These are phyloP conservation scores for Mortierella sp. DNA, from an alignment of 371 early-diverging fungal species.

Conservation along the genomic window DNA sequence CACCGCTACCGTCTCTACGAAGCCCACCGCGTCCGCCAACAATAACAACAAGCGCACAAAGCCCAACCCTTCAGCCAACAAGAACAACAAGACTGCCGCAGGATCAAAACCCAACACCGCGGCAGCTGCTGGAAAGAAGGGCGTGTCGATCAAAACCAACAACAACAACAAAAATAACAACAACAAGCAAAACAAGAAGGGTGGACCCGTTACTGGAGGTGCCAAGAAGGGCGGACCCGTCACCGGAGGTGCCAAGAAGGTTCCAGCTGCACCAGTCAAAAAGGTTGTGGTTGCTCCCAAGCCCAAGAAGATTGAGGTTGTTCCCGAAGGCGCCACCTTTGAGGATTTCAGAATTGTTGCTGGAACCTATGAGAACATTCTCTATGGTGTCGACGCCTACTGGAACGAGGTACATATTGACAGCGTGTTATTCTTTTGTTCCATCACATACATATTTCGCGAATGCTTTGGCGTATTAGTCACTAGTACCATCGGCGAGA, in stretches of 20 bases:
- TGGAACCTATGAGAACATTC: conserved; percentile 96
- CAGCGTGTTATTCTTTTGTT: background rate
- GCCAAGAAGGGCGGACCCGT: conserved; percentile 20
- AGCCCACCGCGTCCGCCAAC: conserved; percentile 10
- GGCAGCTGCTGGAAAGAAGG: conserved; percentile 15
- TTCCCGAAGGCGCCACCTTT: conserved; percentile 55
- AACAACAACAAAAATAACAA: background rate
- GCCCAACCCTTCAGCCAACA: background rate
- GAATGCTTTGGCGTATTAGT: too few species aligned
- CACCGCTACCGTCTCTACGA: conserved; percentile 17
- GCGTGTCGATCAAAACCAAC: background rate
- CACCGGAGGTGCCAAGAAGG: conserved; percentile 16
- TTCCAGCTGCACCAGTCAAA: conserved; percentile 19
- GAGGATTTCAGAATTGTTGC: conserved; percentile 82
- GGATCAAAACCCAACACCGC: conserved; percentile 6
- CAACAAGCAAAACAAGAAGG: background rate
- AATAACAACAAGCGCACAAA: conserved; percentile 21
- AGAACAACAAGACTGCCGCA: conserved; percentile 8
- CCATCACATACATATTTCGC: background rate
- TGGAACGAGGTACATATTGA: conserved; percentile 60
- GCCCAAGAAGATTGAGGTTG: conserved; percentile 51
- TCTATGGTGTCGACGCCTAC: conserved; percentile 90
- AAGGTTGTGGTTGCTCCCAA: conserved; percentile 23
- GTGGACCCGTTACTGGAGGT: conserved; percentile 11
- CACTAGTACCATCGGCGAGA: too few species aligned